These are phyloP conservation scores for Combretum micranthum DNA, from an alignment of 345 rosid genomes.

Conservation along the genomic window DNA sequence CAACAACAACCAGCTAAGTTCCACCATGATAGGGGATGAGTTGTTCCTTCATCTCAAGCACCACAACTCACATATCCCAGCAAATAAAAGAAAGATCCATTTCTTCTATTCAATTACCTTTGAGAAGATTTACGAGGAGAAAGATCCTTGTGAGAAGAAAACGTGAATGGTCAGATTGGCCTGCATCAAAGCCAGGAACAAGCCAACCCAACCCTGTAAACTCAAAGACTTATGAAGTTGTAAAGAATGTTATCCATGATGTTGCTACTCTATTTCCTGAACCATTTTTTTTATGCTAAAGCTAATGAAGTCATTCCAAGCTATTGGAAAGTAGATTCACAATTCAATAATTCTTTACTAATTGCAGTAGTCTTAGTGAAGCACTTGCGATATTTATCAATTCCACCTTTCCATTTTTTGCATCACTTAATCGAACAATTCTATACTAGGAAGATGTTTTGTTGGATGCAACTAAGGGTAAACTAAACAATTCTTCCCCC, in stretches of 20 bases:
- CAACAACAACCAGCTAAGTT: no score
- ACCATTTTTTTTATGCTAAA: constrained; percentile 62
- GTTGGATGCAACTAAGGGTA: constrained; percentile 40
- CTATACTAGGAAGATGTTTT: constrained; percentile 85
- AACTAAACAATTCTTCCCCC: constrained; percentile 42
- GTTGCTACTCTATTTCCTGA: constrained; percentile 53
- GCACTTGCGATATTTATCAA: constrained; percentile 56
- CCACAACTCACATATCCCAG: no score
- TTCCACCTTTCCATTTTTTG: constrained; percentile 50
- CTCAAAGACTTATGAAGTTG: constrained; percentile 64
- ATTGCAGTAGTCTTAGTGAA: constrained; percentile 59
- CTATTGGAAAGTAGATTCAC: constrained; percentile 74
- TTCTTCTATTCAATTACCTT: no score
- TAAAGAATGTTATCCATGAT: constrained; percentile 52
- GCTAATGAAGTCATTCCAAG: constrained; percentile 71
- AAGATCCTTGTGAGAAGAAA: no score
- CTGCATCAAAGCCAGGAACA: constrained; percentile 78
- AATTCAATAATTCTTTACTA: constrained; percentile 47
- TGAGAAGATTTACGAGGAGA: no score
- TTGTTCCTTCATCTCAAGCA: no score
- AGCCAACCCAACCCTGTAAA: constrained; percentile 81
- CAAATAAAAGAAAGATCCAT: no score
- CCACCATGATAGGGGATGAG: no score
- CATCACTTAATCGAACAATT: constrained; percentile 59
- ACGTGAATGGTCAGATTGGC: constrained; percentile 43